A percentile compares a stretch with the other conserved stretches of the same genome.
Conservation (phyloP, 495 filamentous ascomycete genomes). For the Ascobolus immersus region DNA sequence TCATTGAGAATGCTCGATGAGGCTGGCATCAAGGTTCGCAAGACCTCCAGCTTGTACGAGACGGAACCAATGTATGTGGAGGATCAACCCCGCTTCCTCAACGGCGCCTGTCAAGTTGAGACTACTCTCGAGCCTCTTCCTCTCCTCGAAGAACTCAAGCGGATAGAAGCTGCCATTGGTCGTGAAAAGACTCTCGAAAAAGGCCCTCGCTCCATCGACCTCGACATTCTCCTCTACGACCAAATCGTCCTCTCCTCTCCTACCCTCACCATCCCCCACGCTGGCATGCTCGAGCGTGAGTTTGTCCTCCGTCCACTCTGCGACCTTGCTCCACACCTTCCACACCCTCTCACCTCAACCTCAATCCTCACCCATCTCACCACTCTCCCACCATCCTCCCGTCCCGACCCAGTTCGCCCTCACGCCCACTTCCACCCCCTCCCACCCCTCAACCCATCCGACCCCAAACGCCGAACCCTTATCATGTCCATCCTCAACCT, state of each 20-base stretch:
- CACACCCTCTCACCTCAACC: slow-evolving; percentile 14
- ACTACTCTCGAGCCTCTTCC: slow-evolving; percentile 49
- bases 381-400: slow-evolving; percentile 26
- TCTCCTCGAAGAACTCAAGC: slow-evolving; percentile 54
- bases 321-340: slow-evolving; percentile 26
- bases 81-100: slow-evolving; percentile 69
- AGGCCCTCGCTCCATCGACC: slow-evolving; percentile 74
- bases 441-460: slow-evolving; percentile 35
- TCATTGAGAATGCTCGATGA: slow-evolving; percentile 53
- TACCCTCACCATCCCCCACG: slow-evolving; percentile 62
- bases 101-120: slow-evolving; percentile 83
- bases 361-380: slow-evolving; percentile 32
- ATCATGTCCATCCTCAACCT: slow-evolving; percentile 91
- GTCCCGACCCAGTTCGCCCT: no score
- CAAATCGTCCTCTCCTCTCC: slow-evolving; percentile 35
- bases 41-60: slow-evolving; percentile 78
- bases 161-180: slow-evolving; percentile 53
- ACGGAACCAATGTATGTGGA: slow-evolving; percentile 89
- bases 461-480: slow-evolving; percentile 38
- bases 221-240: slow-evolving; percentile 81
- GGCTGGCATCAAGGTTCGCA: slow-evolving; percentile 41
- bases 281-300: slow-evolving; percentile 65
- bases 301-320: slow-evolving; percentile 78
- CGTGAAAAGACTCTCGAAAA: slow-evolving; percentile 72
- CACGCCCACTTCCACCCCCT: slow-evolving; percentile 26